phyloP scores from a whole-genome alignment of 176 grass and related monocot genomes.

The Aegilops umbellulata region DNA sequence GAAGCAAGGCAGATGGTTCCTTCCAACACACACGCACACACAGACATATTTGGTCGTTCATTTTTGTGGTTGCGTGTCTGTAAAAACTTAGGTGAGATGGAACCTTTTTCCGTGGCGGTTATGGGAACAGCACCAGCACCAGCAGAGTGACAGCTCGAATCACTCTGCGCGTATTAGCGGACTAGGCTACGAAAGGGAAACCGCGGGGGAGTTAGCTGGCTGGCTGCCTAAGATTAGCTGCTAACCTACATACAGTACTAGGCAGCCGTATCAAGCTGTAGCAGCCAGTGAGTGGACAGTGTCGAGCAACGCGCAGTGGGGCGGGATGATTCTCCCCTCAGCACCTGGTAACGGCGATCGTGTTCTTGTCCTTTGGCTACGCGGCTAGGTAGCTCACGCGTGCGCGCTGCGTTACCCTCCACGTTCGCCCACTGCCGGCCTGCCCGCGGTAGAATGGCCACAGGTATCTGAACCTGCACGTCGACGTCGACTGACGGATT shows the following conservation, averaged over 20 bases:
- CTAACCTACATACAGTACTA: background rate
- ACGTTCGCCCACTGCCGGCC: background rate
- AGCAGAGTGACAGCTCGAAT: background rate
- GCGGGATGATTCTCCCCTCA: background rate
- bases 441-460: background rate
- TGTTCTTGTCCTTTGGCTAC: background rate
- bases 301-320: background rate
- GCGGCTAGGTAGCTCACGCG: background rate
- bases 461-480: background rate
- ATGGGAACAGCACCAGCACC: background rate
- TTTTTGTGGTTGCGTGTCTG: background rate
- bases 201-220: background rate
- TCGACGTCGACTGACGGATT: background rate
- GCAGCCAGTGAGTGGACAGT: background rate
- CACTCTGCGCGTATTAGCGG: background rate
- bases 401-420: background rate
- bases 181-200: background rate
- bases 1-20: too few relatives aligned
- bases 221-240: background rate
- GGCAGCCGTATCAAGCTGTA: background rate
- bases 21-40: background rate
- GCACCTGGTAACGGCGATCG: background rate
- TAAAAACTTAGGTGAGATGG: background rate
- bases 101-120: background rate
- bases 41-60: background rate